These are phyloP conservation scores for Termitomyces sp. DNA, from an alignment of 768 basidiomycete genomes.

Conservation along the genomic window DNA sequence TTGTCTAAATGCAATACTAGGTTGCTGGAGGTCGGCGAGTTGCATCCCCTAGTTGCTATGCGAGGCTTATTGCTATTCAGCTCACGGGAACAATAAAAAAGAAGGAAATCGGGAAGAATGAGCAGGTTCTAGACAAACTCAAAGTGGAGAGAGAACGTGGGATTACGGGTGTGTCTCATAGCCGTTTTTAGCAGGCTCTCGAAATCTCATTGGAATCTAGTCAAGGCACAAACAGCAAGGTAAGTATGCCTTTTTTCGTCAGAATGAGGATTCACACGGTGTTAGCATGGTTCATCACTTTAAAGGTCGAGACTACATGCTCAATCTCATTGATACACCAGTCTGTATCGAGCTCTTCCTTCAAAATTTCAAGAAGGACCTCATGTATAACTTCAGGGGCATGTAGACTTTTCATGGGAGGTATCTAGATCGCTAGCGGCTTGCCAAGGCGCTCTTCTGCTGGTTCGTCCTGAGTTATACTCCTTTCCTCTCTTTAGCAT, in stretches of 20 bases:
- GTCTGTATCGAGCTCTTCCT: slow-evolving; percentile 29
- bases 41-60: background rate
- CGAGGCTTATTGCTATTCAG: slow-evolving; percentile 33
- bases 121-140: slow-evolving; percentile 87
- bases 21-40: slow-evolving; percentile 61
- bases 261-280: slow-evolving; percentile 3
- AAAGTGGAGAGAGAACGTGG: slow-evolving; percentile 97
- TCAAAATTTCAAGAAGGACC: no score
- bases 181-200: background rate
- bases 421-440: slow-evolving; percentile 89
- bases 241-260: slow-evolving; percentile 18
- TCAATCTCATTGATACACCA: slow-evolving; percentile 97
- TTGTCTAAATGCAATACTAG: slow-evolving; percentile 27
- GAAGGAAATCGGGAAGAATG: slow-evolving; percentile 59
- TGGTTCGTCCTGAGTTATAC: slow-evolving; percentile 26
- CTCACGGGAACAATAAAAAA: slow-evolving; percentile 82
- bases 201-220: slow-evolving; percentile 28
- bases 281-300: slow-evolving; percentile 72
- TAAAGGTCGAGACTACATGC: slow-evolving; percentile 53
- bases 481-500: background rate
- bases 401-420: slow-evolving; percentile 98
- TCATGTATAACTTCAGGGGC: slow-evolving; percentile 47
- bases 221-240: slow-evolving; percentile 96
- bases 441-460: slow-evolving; percentile 80
- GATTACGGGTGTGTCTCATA: slow-evolving; percentile 65